Base-by-base conservation (phyloP, 1,139 yeast genomes). In the Taphrina pruni region DNA sequence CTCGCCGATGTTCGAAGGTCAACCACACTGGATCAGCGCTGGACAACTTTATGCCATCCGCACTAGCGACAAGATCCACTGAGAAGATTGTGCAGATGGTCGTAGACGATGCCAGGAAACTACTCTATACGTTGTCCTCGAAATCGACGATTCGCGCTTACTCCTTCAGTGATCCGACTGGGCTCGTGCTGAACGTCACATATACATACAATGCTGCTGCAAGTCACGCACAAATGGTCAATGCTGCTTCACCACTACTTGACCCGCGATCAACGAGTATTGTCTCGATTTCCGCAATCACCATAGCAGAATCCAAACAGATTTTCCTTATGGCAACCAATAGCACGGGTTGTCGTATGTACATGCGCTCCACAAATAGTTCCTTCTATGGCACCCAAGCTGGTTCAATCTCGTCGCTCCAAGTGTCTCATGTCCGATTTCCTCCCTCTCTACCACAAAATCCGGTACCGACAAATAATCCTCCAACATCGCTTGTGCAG, bases 251-350 rank as follows among this genome's bases (percentile, higher is more conserved):
- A 1, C 78, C 79, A 7, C 74, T 79, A 26, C 69, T 77, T 62
- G 76, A 73, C 60, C 75, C 71, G 45, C 73, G 70, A 41, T 58
- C 69, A 66, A 71, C 76, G 0, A 55, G 61, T 38, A 84, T 90
- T 67, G 85, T 88, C 48, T 86, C 84, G 72, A 84, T 92, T 69
- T 86, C 85, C 67, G 85, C 87, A 5, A 86, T 92, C 12, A 79
- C 87, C 1, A 84, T 83, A 56, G 78, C 78, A 43, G 97, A 92
- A 76, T 89, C 93, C 43, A 81, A 84, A 39, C 87, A 88, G 65
- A 82, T 91, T 38, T 93, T 87, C 75, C 80, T 94, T 70, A 87
- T 93, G 60, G 97, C 97, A 0, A 83, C 90, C n/a, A 91, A 97
- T 0, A 83, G 87, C 65, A 88, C 87, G 71, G 99, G 99, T 20